Evolutionary conservation across 1,284 basidiomycete genomes (phyloP), one percentile per base, ranked within the genome.

Genomic region (Mycena citricolor): DNA sequence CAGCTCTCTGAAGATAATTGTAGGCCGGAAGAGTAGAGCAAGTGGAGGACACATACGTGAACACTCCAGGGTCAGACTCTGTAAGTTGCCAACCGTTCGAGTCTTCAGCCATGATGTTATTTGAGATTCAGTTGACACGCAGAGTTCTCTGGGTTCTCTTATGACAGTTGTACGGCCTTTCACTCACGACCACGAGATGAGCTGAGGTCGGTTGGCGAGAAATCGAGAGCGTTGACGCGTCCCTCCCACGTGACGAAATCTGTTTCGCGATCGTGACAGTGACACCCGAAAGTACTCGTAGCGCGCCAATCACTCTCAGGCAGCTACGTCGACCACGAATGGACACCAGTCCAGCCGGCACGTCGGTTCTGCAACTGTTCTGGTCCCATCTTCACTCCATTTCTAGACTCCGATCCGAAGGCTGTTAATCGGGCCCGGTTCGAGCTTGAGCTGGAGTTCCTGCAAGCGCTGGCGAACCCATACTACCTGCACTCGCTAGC

Each of bases 381-480:
- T 21, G 32, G 29, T 45, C 19, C 47, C 49, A 44, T 41, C 45
- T 22, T 55, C 60, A n/a, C n/a, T 42, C 42, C 50, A 42, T 56
- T 59, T 4, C 55, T 62, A 33, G 57, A 54, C 16, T 54, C 60
- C 16, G 84, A 86, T 54, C 72, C 75, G n/a, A 78, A 76, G 47
- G 71, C 73, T n/a, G 76, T 76, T 2, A 94, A 95, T 61, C 79
- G 89, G 14, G 79, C 83, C 25, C 75, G 88, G 39, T 95, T 95
- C 60, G 91, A 95, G 62, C 77, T 93, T 13, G 93, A 97, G 61
- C 79, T 97, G 23, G 93, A 95, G 66, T 95, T 95, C 59, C 85
- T 97, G 1, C 92, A 94, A 65, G 87, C 90, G n/a, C 76, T 97
- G n/a, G 90, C 93, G 8, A 94, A 94, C 61, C 93, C 93, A 0